Evolutionary conservation across 192 early-diverging fungal genomes (phyloP).

Genomic region (Lobosporangium transversale): DNA sequence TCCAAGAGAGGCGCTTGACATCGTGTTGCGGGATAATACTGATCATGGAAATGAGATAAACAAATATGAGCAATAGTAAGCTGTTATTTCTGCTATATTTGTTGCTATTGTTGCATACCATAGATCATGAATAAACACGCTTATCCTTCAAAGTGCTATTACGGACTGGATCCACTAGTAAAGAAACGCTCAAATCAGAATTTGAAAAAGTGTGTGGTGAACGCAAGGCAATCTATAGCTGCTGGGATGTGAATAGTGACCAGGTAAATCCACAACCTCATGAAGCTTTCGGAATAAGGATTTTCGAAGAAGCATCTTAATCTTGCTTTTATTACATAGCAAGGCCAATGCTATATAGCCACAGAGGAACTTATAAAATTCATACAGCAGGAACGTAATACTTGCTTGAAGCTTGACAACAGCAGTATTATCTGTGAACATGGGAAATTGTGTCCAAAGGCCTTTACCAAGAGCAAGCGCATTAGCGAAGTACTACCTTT

Average conservation of each 20-base stretch:
- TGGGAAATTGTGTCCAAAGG: constrained; percentile 27
- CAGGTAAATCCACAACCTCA: constrained; percentile 11
- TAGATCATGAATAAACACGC: too few relatives aligned
- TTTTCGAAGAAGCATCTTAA: too few relatives aligned
- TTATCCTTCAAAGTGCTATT: too few relatives aligned
- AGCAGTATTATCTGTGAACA: constrained; percentile 31
- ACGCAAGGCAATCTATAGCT: constrained; percentile 11
- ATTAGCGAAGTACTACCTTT: constrained; percentile 43
- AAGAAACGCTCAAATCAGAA: not conserved
- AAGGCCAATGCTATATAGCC: constrained; percentile 16
- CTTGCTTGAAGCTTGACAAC: constrained; percentile 3
- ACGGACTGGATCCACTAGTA: too few relatives aligned
- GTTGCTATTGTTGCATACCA: not conserved
- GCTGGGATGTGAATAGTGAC: constrained; percentile 32
- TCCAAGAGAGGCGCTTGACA: constrained; percentile 1
- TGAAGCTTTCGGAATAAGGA: not conserved
- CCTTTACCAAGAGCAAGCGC: constrained; percentile 23
- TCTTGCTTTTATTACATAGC: too few relatives aligned
- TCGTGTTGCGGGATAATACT: constrained; percentile 18
- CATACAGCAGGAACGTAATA: not conserved
- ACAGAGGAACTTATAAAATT: constrained; percentile 6
- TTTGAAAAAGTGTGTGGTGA: constrained; percentile 18
- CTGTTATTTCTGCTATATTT: not conserved
- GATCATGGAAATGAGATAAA: constrained; percentile 8
- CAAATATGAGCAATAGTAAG: constrained; percentile 13